Conservation (phyloP, 495 filamentous ascomycete species). For the Hypoxylon lenormandii region DNA sequence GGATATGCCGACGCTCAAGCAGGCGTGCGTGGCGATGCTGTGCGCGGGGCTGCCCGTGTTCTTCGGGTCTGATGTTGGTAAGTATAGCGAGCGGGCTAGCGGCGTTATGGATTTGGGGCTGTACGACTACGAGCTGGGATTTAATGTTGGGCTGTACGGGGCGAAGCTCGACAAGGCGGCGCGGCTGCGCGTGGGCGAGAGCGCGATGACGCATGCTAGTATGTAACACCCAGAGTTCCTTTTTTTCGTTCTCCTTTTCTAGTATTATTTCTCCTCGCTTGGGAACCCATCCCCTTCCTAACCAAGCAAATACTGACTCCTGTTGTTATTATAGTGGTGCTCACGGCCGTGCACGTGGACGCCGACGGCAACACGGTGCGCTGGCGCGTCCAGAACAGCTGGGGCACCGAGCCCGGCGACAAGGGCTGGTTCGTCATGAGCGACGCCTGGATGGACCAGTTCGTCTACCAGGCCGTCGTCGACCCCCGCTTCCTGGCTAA, state of each 20-base stretch:
- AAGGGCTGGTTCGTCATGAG: constrained; percentile 90
- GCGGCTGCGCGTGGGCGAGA: constrained; percentile 75
- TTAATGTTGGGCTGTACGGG: constrained; percentile 73
- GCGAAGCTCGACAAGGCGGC: constrained; percentile 74
- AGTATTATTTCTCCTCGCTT: no score
- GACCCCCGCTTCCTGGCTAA: constrained; percentile 75
- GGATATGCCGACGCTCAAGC: constrained; percentile 77
- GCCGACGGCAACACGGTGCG: constrained; percentile 71
- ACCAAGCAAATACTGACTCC: no score
- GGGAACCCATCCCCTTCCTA: no score
- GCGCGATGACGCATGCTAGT: constrained; percentile 87
- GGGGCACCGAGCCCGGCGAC: constrained; percentile 74
- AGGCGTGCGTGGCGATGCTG: constrained; percentile 79
- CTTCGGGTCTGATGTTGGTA: constrained; percentile 89
- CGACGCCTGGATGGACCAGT: constrained; percentile 88
- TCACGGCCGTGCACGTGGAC: constrained; percentile 81
- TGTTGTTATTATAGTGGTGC: no score
- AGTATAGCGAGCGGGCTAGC: constrained; percentile 71
- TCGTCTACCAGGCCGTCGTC: constrained; percentile 87
- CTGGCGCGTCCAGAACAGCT: constrained; percentile 88
- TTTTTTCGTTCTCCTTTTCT: no score
- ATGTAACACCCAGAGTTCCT: no score
- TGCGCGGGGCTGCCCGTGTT: constrained; percentile 80
- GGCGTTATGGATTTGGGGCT: constrained; percentile 82
- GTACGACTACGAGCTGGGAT: constrained; percentile 80